These are phyloP conservation scores for Lodderomyces margitis DNA, from an alignment of 1,139 yeast species.

Conservation along the genomic window DNA sequence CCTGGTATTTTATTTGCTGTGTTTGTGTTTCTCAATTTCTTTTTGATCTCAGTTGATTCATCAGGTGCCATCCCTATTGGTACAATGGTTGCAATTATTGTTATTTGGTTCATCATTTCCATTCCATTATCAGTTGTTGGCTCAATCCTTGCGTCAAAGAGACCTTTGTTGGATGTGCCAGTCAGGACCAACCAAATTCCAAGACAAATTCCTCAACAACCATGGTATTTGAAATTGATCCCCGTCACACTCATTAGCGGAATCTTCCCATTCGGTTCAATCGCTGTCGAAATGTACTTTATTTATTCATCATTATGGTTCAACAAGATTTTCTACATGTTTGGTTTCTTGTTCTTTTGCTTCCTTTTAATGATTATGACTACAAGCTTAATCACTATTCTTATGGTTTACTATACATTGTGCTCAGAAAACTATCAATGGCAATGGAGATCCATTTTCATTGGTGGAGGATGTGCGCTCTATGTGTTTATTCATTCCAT, in stretches of 20 bases:
- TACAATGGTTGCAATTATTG: conserved; percentile 76
- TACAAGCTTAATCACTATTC: conserved; percentile 74
- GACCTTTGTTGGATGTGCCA: conserved; percentile 60
- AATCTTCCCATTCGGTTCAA: conserved; percentile 91
- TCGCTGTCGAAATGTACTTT: conserved; percentile 92
- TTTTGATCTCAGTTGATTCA: conserved; percentile 72
- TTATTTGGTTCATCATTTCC: conserved; percentile 83
- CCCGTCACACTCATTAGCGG: conserved; percentile 80
- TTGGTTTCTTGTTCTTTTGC: conserved; percentile 92
- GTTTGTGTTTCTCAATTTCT: conserved; percentile 74
- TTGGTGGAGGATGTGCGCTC: conserved; percentile 87
- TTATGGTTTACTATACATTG: conserved; percentile 79
- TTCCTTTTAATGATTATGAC: conserved; percentile 79
- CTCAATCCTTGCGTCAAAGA: conserved; percentile 71
- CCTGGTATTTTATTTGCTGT: conserved; percentile 72
- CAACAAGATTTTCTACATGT: conserved; percentile 92
- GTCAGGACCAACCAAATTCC: conserved; percentile 93
- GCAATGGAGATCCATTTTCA: conserved; percentile 92
- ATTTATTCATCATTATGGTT: conserved; percentile 89
- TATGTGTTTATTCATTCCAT: conserved; percentile 85
- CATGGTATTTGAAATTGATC: conserved; percentile 70
- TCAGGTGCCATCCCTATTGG: conserved; percentile 97
- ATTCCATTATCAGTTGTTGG: conserved; percentile 84
- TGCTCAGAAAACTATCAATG: conserved; percentile 93
- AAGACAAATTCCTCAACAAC: conserved; percentile 91